Evolutionary conservation across 192 early-diverging fungal species (phyloP), one percentile per base, ranked within the genome.

Genomic region (Ramicandelaber brevisporus): DNA sequence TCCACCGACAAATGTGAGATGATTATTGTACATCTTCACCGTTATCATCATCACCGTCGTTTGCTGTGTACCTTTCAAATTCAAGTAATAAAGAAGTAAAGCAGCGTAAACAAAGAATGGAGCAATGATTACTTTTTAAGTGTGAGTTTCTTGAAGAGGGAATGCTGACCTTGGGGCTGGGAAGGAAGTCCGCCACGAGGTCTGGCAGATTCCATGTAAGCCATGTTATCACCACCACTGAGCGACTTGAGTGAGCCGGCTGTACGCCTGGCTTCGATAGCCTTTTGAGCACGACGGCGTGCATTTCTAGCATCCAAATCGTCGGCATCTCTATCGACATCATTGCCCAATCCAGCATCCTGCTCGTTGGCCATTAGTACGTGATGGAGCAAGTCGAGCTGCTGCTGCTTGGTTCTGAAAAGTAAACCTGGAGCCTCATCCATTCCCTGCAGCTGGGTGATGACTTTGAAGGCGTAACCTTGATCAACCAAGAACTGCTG

Each of bases 401-500:
- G 86, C 26, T 73, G 63, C 11, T 61, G 43, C 9, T 59, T 50
- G 2, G 67, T 68, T 31, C 59, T 47, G 30, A 81, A 93, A 0
- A 78, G 79, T 9, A 93, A 48, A 14, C 68, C 65, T 1, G 66
- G 56, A 23, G 72, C 68, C 14, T 52, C 64, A 6, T 86, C 80
- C 58, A 89, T 80, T 5, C 88, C 89, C 36, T 89, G 87, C 21
- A 99, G 60, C 14, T 79, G 65, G 19, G 88, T 93, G 37, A 99
- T 97, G 18, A 95, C 78, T 54, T 93, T 95, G 61, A 93, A 96
- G n/a, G 84, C 72, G 52, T 99, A 97, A 0, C 95, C 95, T 46
- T 99, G 95, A 53, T 99, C 90, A 27, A 99, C 84, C 39, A 99
- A 50, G 52, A 99, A 99, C 50, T 97, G 95, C 51, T 99, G 95